These are phyloP conservation scores for Monosporascus sp. DNA, from an alignment of 2,329 filamentous ascomycete genomes.

Conservation along the genomic window DNA sequence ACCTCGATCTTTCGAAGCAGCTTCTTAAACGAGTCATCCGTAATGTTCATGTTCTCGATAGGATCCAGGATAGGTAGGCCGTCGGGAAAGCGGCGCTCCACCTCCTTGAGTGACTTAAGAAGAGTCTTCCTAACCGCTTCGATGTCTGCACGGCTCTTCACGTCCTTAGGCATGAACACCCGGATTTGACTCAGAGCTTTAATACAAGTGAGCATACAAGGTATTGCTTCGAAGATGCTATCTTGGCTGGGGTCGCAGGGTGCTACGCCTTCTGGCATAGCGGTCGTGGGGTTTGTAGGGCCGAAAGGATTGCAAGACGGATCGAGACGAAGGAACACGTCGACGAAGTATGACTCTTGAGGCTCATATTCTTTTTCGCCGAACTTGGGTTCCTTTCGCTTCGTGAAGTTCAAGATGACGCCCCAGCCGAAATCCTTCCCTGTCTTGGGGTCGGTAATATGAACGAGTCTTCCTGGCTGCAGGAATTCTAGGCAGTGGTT, in stretches of 20 bases:
- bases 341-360: conserved; percentile 76
- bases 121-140: conserved; percentile 63
- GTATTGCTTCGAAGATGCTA: conserved; percentile 74
- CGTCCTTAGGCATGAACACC: conserved; percentile 74
- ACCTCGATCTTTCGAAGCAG: conserved; percentile 94
- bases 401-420: conserved; percentile 69
- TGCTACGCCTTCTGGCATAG: conserved; percentile 60
- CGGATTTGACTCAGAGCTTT: conserved; percentile 80
- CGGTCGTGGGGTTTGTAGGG: conserved; percentile 28
- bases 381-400: conserved; percentile 61
- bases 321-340: conserved; percentile 66
- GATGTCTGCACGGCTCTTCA: conserved; percentile 61
- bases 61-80: conserved; percentile 86
- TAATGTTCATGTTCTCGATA: conserved; percentile 93
- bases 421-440: conserved; percentile 92
- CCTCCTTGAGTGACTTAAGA: conserved; percentile 66
- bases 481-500: conserved; percentile 80
- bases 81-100: conserved; percentile 84
- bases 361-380: conserved; percentile 63
- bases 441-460: conserved; percentile 65
- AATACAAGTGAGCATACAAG: conserved; percentile 79
- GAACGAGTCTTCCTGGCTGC: conserved; percentile 80
- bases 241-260: conserved; percentile 59
- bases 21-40: conserved; percentile 88
- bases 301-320: conserved; percentile 44